Evolutionary conservation across 805 yeast genomes (phyloP).

Genomic region (Saccharomycopsis lassenensis): DNA sequence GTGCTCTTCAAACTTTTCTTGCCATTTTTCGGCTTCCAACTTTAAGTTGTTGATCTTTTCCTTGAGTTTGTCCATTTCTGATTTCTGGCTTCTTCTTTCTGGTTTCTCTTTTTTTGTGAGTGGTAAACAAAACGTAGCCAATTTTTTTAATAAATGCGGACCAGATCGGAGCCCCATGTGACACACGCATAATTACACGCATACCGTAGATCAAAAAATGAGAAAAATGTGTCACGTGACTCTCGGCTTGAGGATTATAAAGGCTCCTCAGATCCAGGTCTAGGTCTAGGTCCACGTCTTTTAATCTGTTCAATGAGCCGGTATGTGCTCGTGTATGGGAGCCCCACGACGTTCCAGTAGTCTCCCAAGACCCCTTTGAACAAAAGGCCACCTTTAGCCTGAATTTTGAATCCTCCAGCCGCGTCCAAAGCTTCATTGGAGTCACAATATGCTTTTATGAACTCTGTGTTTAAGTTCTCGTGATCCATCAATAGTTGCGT

Average conservation of each 20-base stretch:
- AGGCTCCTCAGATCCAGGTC: no score
- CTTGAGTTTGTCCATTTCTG: constrained; percentile 18
- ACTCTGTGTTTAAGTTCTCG: constrained; percentile 36
- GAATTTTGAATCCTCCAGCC: constrained; percentile 90
- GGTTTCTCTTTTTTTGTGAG: no score
- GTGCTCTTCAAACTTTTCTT: constrained; percentile 89
- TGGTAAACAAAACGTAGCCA: no score
- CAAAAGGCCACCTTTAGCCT: constrained; percentile 58
- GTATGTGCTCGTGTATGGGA: constrained; percentile 58
- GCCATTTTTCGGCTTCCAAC: constrained; percentile 94
- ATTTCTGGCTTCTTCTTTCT: no score
- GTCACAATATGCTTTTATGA: constrained; percentile 50
- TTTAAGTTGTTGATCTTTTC: constrained; percentile 73
- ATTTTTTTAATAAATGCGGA: no score
- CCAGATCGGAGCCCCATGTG: no score
- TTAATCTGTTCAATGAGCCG: no score
- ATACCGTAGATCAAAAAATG: no score
- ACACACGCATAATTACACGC: no score
- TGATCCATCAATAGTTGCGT: constrained; percentile 32
- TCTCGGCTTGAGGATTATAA: no score
- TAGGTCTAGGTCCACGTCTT: no score
- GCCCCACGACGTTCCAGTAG: constrained; percentile 75
- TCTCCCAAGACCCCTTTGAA: constrained; percentile 66
- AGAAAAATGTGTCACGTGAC: no score
- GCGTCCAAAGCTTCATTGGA: constrained; percentile 68